These are phyloP conservation scores for Solanum sejunctum DNA, from an alignment of 257 asterid genomes.

Conservation along the genomic window DNA sequence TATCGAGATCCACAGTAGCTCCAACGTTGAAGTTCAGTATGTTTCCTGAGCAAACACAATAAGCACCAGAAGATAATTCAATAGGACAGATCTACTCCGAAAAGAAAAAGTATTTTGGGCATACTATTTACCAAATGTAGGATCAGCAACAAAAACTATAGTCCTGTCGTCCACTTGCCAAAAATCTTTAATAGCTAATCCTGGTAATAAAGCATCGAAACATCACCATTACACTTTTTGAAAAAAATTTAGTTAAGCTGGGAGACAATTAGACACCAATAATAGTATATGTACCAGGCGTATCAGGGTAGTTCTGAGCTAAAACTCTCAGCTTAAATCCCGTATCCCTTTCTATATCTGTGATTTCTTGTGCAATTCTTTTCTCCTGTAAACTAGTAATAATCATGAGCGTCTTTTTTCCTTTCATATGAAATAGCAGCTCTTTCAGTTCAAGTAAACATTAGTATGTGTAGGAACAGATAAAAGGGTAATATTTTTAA, in stretches of 20 bases:
- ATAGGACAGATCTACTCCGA: neutral
- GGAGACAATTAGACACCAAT: neutral
- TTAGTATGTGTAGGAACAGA: neutral
- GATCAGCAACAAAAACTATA: slow-evolving; percentile 89
- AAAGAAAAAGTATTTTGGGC: neutral
- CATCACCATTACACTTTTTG: neutral
- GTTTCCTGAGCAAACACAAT: slow-evolving; percentile 38
- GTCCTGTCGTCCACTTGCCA: slow-evolving; percentile 92
- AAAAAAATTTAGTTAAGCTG: neutral
- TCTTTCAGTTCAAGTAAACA: neutral
- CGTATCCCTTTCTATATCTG: slow-evolving; percentile 66
- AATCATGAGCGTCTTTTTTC: neutral
- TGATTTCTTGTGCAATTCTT: slow-evolving; percentile 63
- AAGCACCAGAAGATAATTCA: neutral
- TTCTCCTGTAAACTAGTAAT: slow-evolving; percentile 41
- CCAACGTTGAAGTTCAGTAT: slow-evolving; percentile 88
- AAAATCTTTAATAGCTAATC: slow-evolving; percentile 78
- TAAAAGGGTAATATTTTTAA: neutral
- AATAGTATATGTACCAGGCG: slow-evolving; percentile 45
- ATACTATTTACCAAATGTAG: slow-evolving; percentile 56
- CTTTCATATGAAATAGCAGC: neutral
- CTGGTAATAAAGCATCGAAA: slow-evolving; percentile 18
- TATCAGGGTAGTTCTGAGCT: slow-evolving; percentile 94
- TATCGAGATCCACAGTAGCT: slow-evolving; percentile 74
- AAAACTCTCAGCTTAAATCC: slow-evolving; percentile 78